Evolutionary conservation across 2,329 filamentous ascomycete species (phyloP), one percentile per base, ranked within the genome.

Genomic region (Alternaria sp.): DNA sequence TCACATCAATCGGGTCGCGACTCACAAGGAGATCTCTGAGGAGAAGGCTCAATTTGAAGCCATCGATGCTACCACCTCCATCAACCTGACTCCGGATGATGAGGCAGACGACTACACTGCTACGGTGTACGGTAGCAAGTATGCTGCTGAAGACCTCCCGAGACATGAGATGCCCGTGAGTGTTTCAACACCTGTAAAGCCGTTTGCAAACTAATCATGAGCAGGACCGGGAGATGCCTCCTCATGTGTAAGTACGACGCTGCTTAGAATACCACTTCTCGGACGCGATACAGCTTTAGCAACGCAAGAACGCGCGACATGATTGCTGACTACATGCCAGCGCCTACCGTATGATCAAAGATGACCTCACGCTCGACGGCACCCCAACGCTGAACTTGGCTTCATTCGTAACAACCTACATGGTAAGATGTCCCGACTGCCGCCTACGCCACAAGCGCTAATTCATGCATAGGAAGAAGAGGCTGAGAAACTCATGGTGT

Each of bases 371-470:
- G 66, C 84, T 97, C 54, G 94, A 98, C 77, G 93, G 93, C 90
- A 78, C 75, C 3, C 75, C 76, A 4, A 74, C 70, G 0, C 68
- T 72, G 66, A 95, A 92, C 79, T 81, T 98, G 72, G 94, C 94
- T 30, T 94, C 90, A 38, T 98, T 98, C 75, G 93, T 97, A 67
- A 97, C 94, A 2, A 97, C 94, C 1, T 97, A 96, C 83, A 97
- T 97, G 93, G 91, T 92, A 55, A 12, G 44, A 14, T 7, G 25
- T 27, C 14, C 25, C 10, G 30, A 8, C 12, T n/a, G 12, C 90
- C 28, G 38, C 41, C 63, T 25, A 43, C 11, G 10, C 3, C 5
- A 28, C 30, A 43, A 25, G 6, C 4, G 46, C 53, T 46, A 57
- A 53, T 50, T 41, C 48, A 50, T 53, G 60, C 20, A 66, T 18